A percentile compares a stretch with the other conserved stretches of the same genome.
Evolutionary conservation across 164 flowering plant genomes (phyloP).

Genomic region (Vitis rupestris): DNA sequence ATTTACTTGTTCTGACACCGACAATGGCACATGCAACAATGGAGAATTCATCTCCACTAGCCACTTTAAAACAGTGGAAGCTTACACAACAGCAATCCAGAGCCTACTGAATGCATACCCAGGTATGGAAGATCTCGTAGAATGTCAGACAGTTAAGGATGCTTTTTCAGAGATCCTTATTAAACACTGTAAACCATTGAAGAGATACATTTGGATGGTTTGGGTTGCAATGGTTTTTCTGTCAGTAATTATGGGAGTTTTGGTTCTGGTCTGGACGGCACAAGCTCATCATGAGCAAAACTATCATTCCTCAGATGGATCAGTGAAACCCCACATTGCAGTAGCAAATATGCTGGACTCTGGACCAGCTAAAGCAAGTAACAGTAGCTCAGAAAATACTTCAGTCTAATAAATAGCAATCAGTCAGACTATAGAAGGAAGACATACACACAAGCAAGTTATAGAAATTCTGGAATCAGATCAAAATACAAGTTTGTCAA

Average conservation of each 20-base stretch:
- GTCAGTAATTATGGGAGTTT: constrained; percentile 46
- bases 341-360: constrained; percentile 18
- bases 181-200: constrained; percentile 71
- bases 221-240: constrained; percentile 56
- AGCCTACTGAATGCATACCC: constrained; percentile 64
- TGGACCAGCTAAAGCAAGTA: constrained; percentile 7
- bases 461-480: too few relatives aligned
- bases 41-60: constrained; percentile 37
- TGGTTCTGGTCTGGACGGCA: constrained; percentile 55
- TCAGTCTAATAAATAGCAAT: constrained; percentile 4
- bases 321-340: constrained; percentile 43
- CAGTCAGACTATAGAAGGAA: constrained; percentile 50
- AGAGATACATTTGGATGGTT: constrained; percentile 44
- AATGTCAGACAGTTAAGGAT: constrained; percentile 64
- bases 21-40: constrained; percentile 36
- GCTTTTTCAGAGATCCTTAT: constrained; percentile 59
- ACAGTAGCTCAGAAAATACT: background rate
- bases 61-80: constrained; percentile 33
- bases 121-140: constrained; percentile 60
- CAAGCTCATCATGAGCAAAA: constrained; percentile 31
- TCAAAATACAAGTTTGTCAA: too few relatives aligned
- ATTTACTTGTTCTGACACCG: constrained; percentile 47
- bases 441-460: constrained; percentile 46
- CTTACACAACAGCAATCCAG: constrained; percentile 67
- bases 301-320: constrained; percentile 36